Evolutionary conservation across 495 filamentous ascomycete genomes (phyloP).

Genomic region (Pseudoneurospora amorphoporcata): DNA sequence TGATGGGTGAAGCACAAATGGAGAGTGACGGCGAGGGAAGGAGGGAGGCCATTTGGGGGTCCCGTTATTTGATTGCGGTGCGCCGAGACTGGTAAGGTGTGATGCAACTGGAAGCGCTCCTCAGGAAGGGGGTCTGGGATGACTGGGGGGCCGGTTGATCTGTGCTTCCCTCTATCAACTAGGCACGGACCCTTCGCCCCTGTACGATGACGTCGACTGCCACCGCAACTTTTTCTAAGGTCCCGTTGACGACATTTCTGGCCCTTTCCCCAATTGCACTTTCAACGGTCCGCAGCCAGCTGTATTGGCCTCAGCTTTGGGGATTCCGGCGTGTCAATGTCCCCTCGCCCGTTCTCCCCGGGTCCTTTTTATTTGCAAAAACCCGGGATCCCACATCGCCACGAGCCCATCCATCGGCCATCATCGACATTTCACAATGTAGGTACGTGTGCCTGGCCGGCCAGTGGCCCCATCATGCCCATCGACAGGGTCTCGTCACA

Average conservation of each 20-base stretch:
- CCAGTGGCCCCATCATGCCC: background rate
- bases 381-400: background rate
- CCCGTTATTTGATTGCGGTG: background rate
- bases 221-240: background rate
- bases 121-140: background rate
- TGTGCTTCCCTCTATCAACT: background rate
- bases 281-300: background rate
- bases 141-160: background rate
- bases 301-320: background rate
- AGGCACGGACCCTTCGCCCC: background rate
- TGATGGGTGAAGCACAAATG: background rate
- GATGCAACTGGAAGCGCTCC: background rate
- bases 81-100: background rate
- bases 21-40: background rate
- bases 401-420: background rate
- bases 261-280: background rate
- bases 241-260: background rate
- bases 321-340: background rate
- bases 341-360: background rate
- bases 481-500: background rate
- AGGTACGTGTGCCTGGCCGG: background rate
- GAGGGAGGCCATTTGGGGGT: background rate
- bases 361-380: background rate
- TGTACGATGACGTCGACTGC: background rate
- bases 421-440: background rate